Base-by-base conservation (phyloP, 2,329 filamentous ascomycete species). In the Xylogone sp. region DNA sequence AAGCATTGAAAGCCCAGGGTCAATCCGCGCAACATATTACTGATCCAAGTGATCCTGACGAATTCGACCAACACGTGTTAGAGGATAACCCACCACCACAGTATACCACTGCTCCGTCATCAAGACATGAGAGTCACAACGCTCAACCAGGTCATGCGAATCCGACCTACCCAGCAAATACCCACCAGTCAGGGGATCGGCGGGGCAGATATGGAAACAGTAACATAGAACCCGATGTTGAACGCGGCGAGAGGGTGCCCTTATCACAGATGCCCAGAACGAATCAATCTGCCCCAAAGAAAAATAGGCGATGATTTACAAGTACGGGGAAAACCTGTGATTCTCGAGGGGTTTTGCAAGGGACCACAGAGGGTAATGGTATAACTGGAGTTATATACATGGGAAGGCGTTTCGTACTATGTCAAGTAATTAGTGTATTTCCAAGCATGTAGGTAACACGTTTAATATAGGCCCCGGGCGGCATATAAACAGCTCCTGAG, bases 41-140 rank as follows among this genome's bases (percentile, higher is more conserved):
- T 49, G 78, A 82, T 57, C 77, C 78, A 13, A 81, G 75, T 59
- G 74, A 81, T 51, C 72, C 78, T 8, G 70, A 74, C 49, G 72
- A 77, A 49, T 81, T 73, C 57, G 78, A 82, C 62, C 69, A 72
- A 48, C 57, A 55, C 21, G 21, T 57, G 21, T 48, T 54, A 55
- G 59, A 51, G 46, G 59, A 59, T 50, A 56, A 56, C 29, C 58
- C 62, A 19, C 63, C 64, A 27, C 64, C 65, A n/a, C 54, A 54
- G 29, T 64, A 66, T 31, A 58, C 55, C 3, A 48, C 54, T 31
- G 48, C 46, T n/a, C 46, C 52, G 27, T 48, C 58, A 24, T 49
- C 58, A 12, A 43, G 49, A 52, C 53, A 59, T 42, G 55, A 48
- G 12, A 60, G 51, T 20, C 59, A 59, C 19, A 31, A 45, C 27